phyloP scores from a whole-genome alignment of 768 basidiomycete genomes.

The Tulasnella calospora region DNA sequence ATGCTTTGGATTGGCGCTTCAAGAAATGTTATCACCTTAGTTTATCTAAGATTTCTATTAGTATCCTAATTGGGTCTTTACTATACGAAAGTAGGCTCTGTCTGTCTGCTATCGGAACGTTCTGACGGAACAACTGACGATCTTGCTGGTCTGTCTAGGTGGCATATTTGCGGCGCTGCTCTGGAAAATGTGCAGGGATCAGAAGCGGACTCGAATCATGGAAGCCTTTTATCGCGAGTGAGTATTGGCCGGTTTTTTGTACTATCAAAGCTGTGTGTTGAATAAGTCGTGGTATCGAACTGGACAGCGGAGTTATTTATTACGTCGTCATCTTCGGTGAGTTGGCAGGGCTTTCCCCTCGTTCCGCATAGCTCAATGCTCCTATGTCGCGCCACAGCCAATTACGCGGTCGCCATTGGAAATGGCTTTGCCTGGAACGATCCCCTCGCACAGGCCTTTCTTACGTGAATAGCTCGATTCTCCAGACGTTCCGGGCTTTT shows the following conservation, averaged over 20 bases:
- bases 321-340: neutral
- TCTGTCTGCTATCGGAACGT: too few relatives aligned
- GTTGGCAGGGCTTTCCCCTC: neutral
- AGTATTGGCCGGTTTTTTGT: too few relatives aligned
- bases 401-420: neutral
- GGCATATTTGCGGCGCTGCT: neutral
- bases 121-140: neutral
- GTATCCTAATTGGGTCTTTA: neutral
- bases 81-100: neutral
- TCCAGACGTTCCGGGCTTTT: neutral
- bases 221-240: constrained; percentile 3
- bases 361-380: neutral
- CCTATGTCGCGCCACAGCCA: neutral
- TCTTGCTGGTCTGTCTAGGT: neutral
- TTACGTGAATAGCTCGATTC: neutral
- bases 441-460: neutral
- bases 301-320: neutral
- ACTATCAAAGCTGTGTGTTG: neutral
- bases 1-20: neutral
- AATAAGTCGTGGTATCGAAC: neutral
- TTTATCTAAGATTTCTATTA: neutral
- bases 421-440: neutral
- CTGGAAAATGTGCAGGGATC: neutral
- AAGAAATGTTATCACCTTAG: neutral
- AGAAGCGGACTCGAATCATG: neutral